Conservation (phyloP, 441 rosid genomes). For the Croton laevigatus region DNA sequence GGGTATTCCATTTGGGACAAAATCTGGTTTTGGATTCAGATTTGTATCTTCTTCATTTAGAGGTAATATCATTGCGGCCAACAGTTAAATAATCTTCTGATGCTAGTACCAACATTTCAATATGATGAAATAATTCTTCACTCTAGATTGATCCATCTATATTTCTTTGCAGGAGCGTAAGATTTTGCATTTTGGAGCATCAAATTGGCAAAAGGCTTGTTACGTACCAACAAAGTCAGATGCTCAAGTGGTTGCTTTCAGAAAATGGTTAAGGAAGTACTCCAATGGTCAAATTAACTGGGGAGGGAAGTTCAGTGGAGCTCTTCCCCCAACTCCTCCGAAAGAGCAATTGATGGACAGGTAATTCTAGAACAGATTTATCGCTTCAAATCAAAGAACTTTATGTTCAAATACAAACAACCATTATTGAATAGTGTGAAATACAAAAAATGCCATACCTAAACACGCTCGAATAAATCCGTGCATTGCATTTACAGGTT, state of each 20-base stretch:
- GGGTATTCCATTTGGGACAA: constrained; percentile 70
- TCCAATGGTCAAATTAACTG: constrained; percentile 30
- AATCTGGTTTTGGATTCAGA: constrained; percentile 83
- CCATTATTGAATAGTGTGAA: neutral
- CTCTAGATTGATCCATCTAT: neutral
- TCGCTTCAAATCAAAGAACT: neutral
- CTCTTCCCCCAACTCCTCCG: constrained; percentile 32
- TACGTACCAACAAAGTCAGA: constrained; percentile 53
- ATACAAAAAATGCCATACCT: neutral
- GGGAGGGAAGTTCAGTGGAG: constrained; percentile 29
- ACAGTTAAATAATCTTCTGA: neutral
- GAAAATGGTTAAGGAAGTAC: constrained; percentile 36
- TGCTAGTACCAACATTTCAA: neutral
- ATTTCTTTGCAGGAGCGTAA: constrained; percentile 52
- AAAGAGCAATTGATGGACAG: constrained; percentile 41
- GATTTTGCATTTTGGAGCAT: constrained; percentile 56
- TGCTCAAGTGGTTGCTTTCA: constrained; percentile 35
- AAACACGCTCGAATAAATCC: neutral
- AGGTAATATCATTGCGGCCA: constrained; percentile 40
- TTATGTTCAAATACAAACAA: neutral
- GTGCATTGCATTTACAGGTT: neutral
- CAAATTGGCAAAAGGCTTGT: constrained; percentile 68
- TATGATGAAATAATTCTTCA: neutral
- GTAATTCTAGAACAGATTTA: constrained; percentile 28
- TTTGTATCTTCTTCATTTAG: constrained; percentile 76